Base-by-base conservation (phyloP, 306 rosid species). In the Hylodesmum podocarpum region DNA sequence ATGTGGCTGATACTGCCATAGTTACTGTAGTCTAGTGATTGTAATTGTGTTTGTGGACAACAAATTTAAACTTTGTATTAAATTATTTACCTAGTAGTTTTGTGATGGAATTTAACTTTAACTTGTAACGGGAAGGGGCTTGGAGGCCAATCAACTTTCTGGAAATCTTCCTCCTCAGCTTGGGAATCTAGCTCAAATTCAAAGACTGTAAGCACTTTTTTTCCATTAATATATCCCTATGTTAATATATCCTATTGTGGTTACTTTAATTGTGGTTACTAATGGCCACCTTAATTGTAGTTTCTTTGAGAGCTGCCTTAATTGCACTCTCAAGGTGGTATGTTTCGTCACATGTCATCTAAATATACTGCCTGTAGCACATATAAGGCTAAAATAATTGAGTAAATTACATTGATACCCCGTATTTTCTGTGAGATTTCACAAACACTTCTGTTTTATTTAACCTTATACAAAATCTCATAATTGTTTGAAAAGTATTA, bases 121-220 rank as follows among this genome's bases (percentile, higher is more conserved):
- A 64, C 70, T 74, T 83, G 14, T 44, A 55, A 44, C 80, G 44
- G 1, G 37, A 9, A 91, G 98, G 82, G 79, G n/a, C 37, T 44
- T 93, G 69, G 93, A 84, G 69, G 39, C 37, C 50, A 93, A 93
- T 85, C 88, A 72, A 24, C 14, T 93, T 0, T 89, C 86, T 49
- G 97, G 85, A 72, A 65, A 12, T 61, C 83, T 93, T 76, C 91
- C 97, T 76, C 54, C 43, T 7, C 76, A 81, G 82, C 94, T 93
- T 74, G 98, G 98, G 19, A 67, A 84, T 78, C 78, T 89, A 53
- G 0, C 73, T 65, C 58, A 18, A 28, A 75, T 93, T 46, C 81
- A 84, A 66, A 86, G 86, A 78, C 14, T 91, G 97, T 91, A 62
- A 74, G 94, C 36, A 39, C 44, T 61, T 70, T 14, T 37, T 39